These are phyloP conservation scores for Marvania coccoides DNA, from an alignment of 139 green algal species.

Conservation along the genomic window DNA sequence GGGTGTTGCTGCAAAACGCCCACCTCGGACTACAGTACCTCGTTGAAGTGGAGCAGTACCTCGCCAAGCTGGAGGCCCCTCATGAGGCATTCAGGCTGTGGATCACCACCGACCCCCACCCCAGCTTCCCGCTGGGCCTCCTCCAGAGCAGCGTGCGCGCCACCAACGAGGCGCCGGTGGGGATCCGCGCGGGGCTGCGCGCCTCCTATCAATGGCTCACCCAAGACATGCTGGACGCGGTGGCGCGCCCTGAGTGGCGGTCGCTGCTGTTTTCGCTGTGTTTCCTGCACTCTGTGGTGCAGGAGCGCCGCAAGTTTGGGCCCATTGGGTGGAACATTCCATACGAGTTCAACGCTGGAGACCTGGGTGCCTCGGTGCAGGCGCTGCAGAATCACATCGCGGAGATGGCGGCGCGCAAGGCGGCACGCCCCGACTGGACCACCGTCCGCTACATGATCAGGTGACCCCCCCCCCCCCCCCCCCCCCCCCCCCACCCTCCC, in stretches of 20 bases:
- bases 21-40: constrained; percentile 89
- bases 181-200: constrained; percentile 83
- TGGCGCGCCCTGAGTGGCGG: constrained; percentile 67
- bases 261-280: constrained; percentile 89
- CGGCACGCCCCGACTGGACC: constrained; percentile 35
- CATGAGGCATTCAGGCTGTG: constrained; percentile 83
- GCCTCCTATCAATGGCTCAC: constrained; percentile 79
- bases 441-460: constrained; percentile 88
- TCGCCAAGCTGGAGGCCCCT: constrained; percentile 49
- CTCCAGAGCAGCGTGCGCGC: constrained; percentile 66
- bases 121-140: constrained; percentile 88
- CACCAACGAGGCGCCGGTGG: constrained; percentile 88
- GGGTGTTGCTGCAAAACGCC: constrained; percentile 96
- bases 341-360: constrained; percentile 92
- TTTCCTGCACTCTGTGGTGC: constrained; percentile 84
- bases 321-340: constrained; percentile 94
- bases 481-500: no score
- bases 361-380: constrained; percentile 79
- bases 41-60: constrained; percentile 77
- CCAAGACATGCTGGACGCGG: constrained; percentile 78
- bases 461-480: no score
- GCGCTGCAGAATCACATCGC: constrained; percentile 79
- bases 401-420: constrained; percentile 87
- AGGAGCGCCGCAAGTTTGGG: constrained; percentile 92
- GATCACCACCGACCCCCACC: constrained; percentile 90